Evolutionary conservation across 164 flowering plant genomes (phyloP), one percentile per base, ranked within the genome.

Genomic region (Sextonia rubra): DNA sequence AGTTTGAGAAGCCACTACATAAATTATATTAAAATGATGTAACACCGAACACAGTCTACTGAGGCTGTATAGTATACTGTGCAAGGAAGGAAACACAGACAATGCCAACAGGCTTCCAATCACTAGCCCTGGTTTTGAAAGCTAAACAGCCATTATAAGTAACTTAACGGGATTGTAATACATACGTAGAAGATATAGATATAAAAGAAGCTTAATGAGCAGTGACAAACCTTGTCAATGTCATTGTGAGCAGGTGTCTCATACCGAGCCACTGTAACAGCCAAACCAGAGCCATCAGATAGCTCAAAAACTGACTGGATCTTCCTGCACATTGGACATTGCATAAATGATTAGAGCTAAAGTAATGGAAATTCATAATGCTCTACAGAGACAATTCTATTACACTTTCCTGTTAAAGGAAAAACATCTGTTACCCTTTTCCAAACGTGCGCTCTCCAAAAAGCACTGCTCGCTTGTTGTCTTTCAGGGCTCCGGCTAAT

Each of bases 231-330:
- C 98, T 96, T 96, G 84, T 96, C 89, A 61, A 96, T 95, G 73
- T 95, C 98, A 64, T 72, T 90, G 84, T 91, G 99, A 75, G 90
- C 88, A 65, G 99, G 99, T 44, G 99, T 95, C 80, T 95, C 97
- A 78, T 96, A 96, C 67, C 98, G 98, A 82, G 99, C 99, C 64
- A 96, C 98, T 8, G 99, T 96, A 69, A 96, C 94, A 32, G 88
- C 98, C 84, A 96, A 74, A 62, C 98, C 99, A 66, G 99, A 96
- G 70, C 99, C 99, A 85, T 96, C 99, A 30, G 98, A 91, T 32
- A 96, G 90, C 82, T 90, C 83, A 82, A 96, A 96, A 73, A 96
- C 99, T 18, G 99, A 93, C 80, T 96, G 99, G 25, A 82, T 83
- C 68, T 82, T 79, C 78, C 80, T 84, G 81, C 23, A 64, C 22